Base-by-base conservation (phyloP, 345 rosid genomes). In the Mangifera indica region DNA sequence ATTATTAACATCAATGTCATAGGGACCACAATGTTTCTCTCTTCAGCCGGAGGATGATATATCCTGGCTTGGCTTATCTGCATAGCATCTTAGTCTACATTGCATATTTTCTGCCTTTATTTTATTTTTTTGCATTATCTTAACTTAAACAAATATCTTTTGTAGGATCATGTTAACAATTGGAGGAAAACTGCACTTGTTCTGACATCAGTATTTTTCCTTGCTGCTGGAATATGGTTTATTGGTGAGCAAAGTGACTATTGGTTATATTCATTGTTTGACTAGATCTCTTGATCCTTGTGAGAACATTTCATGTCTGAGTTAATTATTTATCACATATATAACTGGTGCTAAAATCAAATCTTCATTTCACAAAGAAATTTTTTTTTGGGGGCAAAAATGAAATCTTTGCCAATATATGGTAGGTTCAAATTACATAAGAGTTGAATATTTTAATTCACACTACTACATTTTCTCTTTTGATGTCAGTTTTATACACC, bases 131-230 rank as follows among this genome's bases (percentile, higher is more conserved):
- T 58, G 32, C 21, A 51, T 37, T 44, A 53, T 77, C 42, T 52
- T 68, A 34, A 72, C 64, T 21, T 74, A 0, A 49, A 44, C 6
- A 34, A 54, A 21, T 53, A 24, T 75, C 34, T n/a, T 75, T 42
- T 67, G 46, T 84, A 93, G 93, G 98, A 93, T 76, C 80, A 70
- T 57, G 71, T 89, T 14, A 77, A 88, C 82, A 84, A 83, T 65
- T 91, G 99, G 99, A 87, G 97, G 82, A 63, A 58, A 74, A 93
- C 96, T n/a, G 71, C 98, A 56, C 96, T 93, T 67, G 79, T 86
- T 57, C 82, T 96, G 72, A 91, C 99, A 45, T 78, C 90, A 58
- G 48, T 96, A 58, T 74, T 93, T 82, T 91, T 96, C 79, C 83
- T 84, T 21, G 89, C 98, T 29, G 91, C 99, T 72, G 77, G 74